Conservation (phyloP, 345 rosid genomes). For the Salix brachista region DNA sequence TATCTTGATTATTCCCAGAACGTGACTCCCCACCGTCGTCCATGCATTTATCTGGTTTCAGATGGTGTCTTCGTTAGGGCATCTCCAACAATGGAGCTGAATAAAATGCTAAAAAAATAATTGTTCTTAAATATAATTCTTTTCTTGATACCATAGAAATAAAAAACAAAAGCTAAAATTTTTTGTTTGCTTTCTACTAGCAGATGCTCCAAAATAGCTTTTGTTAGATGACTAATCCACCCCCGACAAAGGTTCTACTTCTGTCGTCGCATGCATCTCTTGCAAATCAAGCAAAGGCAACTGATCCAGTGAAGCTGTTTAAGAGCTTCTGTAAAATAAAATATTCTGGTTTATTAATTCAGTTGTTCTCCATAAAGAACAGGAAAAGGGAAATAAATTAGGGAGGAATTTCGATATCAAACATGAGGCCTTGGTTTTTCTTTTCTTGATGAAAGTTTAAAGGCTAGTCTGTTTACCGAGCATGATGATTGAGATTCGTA, state of each 20-base stretch:
- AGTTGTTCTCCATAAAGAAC: too few species aligned
- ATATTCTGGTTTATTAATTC: too few species aligned
- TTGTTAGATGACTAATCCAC: too few species aligned
- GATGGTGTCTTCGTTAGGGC: not conserved
- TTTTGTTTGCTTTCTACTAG: too few species aligned
- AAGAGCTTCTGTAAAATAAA: not conserved
- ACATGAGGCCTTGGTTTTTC: not conserved
- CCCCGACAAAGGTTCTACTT: too few species aligned
- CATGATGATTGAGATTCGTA: not conserved
- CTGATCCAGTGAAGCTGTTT: not conserved
- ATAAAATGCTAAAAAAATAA: too few species aligned
- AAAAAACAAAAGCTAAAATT: too few species aligned
- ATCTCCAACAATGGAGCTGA: too few species aligned
- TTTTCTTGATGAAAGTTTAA: not conserved
- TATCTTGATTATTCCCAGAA: not conserved
- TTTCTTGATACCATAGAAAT: too few species aligned
- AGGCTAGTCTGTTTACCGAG: not conserved
- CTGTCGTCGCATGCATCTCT: not conserved
- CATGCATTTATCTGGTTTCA: not conserved
- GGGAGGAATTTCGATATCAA: not conserved
- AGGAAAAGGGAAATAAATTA: not conserved
- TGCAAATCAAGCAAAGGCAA: not conserved
- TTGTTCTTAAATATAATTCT: too few species aligned
- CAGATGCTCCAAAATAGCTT: too few species aligned
- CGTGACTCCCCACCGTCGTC: not conserved